Base-by-base conservation (phyloP, 192 early-diverging fungal species). In the Thoreauomyces humboldtii region DNA sequence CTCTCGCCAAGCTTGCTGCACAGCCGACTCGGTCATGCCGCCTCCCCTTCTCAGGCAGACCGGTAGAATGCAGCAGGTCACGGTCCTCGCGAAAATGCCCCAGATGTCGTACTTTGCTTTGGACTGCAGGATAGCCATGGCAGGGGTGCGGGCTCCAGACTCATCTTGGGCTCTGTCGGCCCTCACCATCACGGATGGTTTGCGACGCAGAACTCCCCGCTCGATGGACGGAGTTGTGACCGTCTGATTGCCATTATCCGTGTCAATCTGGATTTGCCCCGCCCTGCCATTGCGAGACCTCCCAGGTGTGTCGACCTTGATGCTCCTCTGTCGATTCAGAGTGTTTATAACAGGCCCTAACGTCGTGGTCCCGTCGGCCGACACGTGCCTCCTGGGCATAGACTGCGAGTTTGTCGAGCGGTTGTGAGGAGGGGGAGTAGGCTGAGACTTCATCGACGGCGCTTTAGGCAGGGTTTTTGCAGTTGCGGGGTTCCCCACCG, bases 1-100 rank as follows among this genome's bases (percentile, higher is more conserved):
- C 69, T 98, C 95, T 58, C 95, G 86, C 95, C 95, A 98, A 3
- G 95, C 95, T 71, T 90, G 83, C 47, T 87, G 91, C 59, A 93
- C 81, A 68, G 90, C 90, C 78, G 32, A 85, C 83, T 60, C 44
- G n/a, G 63, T 83, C 84, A 83, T 90, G 31, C 83, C 74, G 28
- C 91, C 91, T 63, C 88, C 90, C 68, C 63, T 80, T 9, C 32
- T 47, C 29, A 96, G 67, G 24, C 77, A 82, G 28, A 71, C 61
- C 27, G 82, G 75, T 19, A 91, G 94, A 27, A 93, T 77, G 80
- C 81, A 87, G 79, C 87, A 89, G 7, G 82, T 91, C 57, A 81
- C 80, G 35, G 81, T 51, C 84, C 84, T 88, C 2, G 88, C 85
- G 61, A 93, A 71, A 36, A 77, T 71, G 25, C 89, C 71, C 94